phyloP scores from a whole-genome alignment of 1,139 yeast species.

The Lodderomyces elongisporus region DNA sequence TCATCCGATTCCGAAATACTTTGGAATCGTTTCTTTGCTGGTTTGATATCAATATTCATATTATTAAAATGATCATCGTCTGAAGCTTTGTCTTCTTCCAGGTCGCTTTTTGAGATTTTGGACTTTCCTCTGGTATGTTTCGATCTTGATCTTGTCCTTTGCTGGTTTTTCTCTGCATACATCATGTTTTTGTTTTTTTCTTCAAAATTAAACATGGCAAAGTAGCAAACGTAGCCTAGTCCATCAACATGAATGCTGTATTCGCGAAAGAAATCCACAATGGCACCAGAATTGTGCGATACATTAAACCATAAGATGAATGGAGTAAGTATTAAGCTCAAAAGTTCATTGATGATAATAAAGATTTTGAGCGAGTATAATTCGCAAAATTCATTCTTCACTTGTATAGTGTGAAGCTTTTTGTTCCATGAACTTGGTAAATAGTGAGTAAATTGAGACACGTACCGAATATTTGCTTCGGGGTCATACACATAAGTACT shows the following conservation, averaged over 20 bases:
- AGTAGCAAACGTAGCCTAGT: conserved; percentile 87
- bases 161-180: conserved; percentile 20
- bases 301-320: conserved; percentile 80
- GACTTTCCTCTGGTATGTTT: conserved; percentile 1
- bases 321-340: conserved; percentile 80
- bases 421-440: conserved; percentile 86
- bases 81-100: conserved; percentile 2
- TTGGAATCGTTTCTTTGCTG: background rate
- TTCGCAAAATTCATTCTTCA: conserved; percentile 75
- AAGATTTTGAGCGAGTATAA: conserved; percentile 70
- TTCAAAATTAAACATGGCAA: conserved; percentile 85
- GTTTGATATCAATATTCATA: no score
- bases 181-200: conserved; percentile 51
- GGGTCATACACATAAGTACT: conserved; percentile 72
- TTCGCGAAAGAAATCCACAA: conserved; percentile 87
- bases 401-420: conserved; percentile 72
- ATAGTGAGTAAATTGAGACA: conserved; percentile 85
- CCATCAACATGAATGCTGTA: conserved; percentile 90
- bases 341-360: conserved; percentile 70
- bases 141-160: conserved; percentile 14
- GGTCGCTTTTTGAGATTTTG: conserved; percentile 11
- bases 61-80: no score
- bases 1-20: conserved; percentile 1
- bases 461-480: conserved; percentile 72
- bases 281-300: conserved; percentile 64